Percentiles rank a stretch among this genome's conserved stretches.
phyloP scores from a whole-genome alignment of 768 basidiomycete species.

The Gloeopeniophorella convolvens region DNA sequence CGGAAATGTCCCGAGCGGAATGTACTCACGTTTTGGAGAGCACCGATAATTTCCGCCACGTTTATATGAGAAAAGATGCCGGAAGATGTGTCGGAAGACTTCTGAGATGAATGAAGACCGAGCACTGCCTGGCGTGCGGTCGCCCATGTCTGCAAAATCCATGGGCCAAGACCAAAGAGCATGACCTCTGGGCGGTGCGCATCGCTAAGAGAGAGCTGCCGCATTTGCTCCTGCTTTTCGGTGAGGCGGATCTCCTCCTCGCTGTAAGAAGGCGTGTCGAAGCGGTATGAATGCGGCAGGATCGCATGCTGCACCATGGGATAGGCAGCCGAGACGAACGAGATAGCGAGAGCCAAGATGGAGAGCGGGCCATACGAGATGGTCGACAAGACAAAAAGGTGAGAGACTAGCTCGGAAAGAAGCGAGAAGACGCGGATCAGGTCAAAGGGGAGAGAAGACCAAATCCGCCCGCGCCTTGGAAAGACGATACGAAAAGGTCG shows the following conservation, averaged over 20 bases:
- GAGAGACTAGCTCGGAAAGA: slow-evolving; percentile 63
- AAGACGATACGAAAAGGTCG: slow-evolving; percentile 78
- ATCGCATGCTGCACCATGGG: slow-evolving; percentile 58
- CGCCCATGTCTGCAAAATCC: slow-evolving; percentile 79
- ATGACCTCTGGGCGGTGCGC: slow-evolving; percentile 72
- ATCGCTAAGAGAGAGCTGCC: slow-evolving; percentile 69
- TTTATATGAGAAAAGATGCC: slow-evolving; percentile 47
- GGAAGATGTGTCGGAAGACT: slow-evolving; percentile 26
- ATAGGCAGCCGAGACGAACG: slow-evolving; percentile 52
- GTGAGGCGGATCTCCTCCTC: slow-evolving; percentile 56
- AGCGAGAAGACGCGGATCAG: slow-evolving; percentile 68
- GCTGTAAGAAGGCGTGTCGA: slow-evolving; percentile 40
- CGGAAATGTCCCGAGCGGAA: not conserved
- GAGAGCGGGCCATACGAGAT: slow-evolving; percentile 51
- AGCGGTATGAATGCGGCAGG: slow-evolving; percentile 37
- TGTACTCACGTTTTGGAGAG: slow-evolving; percentile 68
- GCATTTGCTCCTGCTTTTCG: slow-evolving; percentile 69
- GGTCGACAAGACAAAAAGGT: slow-evolving; percentile 60
- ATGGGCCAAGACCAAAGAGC: slow-evolving; percentile 77
- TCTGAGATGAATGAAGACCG: slow-evolving; percentile 43
- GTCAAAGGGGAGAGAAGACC: slow-evolving; percentile 78
- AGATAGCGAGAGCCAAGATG: slow-evolving; percentile 50
- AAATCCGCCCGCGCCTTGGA: slow-evolving; percentile 65
- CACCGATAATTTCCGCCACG: slow-evolving; percentile 55
- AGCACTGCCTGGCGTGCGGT: slow-evolving; percentile 53